These are phyloP conservation scores for Recurvomyces mirabilis DNA, from an alignment of 495 filamentous ascomycete species.

Conservation along the genomic window DNA sequence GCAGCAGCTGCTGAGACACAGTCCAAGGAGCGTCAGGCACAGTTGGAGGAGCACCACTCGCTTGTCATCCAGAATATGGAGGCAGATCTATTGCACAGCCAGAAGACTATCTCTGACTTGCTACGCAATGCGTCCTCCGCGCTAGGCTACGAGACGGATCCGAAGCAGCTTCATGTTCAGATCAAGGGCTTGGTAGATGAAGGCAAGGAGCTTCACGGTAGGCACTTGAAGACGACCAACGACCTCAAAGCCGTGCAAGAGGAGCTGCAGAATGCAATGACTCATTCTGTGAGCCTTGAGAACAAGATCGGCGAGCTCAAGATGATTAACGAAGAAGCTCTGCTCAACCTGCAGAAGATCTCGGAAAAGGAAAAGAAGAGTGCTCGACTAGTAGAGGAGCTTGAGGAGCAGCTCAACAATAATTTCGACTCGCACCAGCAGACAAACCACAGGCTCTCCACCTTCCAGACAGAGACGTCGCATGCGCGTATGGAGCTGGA, in stretches of 20 bases:
- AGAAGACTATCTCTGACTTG: conserved; percentile 55
- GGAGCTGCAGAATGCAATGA: conserved; percentile 43
- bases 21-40: conserved; percentile 32
- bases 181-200: conserved; percentile 34
- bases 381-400: conserved; percentile 79
- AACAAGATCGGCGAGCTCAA: conserved; percentile 36
- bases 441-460: conserved; percentile 62
- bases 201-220: conserved; percentile 25
- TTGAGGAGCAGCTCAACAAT: conserved; percentile 91
- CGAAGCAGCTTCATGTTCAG: conserved; percentile 38
- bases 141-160: conserved; percentile 38
- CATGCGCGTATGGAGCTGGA: conserved; percentile 42
- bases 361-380: conserved; percentile 66
- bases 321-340: conserved; percentile 28
- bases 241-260: conserved; percentile 42
- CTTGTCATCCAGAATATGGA: conserved; percentile 50
- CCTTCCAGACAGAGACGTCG: conserved; percentile 56
- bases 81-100: conserved; percentile 57
- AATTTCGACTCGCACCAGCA: conserved; percentile 87
- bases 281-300: conserved; percentile 44
- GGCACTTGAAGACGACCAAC: conserved; percentile 29
- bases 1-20: conserved; percentile 35
- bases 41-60: conserved; percentile 38
- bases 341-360: conserved; percentile 45
- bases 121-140: conserved; percentile 39